Conservation (phyloP, 768 basidiomycete genomes). For the Leucosporidium creatinivorum region DNA sequence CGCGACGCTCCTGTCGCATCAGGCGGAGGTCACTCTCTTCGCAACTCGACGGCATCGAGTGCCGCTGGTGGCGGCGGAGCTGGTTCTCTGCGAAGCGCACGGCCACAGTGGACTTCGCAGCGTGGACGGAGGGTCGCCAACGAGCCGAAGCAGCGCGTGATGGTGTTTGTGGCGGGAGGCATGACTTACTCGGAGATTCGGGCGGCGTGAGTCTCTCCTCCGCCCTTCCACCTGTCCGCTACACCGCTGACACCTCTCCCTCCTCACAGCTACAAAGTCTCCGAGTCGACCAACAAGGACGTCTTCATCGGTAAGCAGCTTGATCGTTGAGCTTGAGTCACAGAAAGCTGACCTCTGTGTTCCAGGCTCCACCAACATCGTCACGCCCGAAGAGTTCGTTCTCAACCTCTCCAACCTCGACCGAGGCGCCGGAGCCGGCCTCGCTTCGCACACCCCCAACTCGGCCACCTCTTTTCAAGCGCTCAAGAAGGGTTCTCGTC, state of each 20-base stretch:
- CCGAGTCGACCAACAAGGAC: conserved; percentile 69
- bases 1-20: conserved; percentile 57
- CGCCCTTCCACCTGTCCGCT: no score
- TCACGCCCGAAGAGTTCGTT: conserved; percentile 75
- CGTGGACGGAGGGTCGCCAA: conserved; percentile 46
- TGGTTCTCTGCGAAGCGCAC: conserved; percentile 67
- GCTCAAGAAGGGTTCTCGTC: conserved; percentile 6
- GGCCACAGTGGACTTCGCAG: conserved; percentile 36
- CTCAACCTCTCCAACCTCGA: conserved; percentile 83
- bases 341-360: not conserved
- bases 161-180: conserved; percentile 89
- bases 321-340: no score
- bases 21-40: conserved; percentile 32
- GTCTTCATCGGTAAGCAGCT: conserved; percentile 74
- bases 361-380: conserved; percentile 72
- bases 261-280: conserved; percentile 55
- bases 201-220: conserved; percentile 46
- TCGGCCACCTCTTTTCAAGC: conserved; percentile 41
- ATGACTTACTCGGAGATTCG: conserved; percentile 94
- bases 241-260: no score
- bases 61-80: conserved; percentile 50
- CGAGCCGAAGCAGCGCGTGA: conserved; percentile 56
- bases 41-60: conserved; percentile 38
- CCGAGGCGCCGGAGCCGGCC: conserved; percentile 61
- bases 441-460: conserved; percentile 41